A percentile compares a stretch with the other conserved stretches of the same genome.
These are phyloP conservation scores for Cylindrodendrum hubeiense DNA, from an alignment of 2,329 filamentous ascomycete species.

Conservation along the genomic window DNA sequence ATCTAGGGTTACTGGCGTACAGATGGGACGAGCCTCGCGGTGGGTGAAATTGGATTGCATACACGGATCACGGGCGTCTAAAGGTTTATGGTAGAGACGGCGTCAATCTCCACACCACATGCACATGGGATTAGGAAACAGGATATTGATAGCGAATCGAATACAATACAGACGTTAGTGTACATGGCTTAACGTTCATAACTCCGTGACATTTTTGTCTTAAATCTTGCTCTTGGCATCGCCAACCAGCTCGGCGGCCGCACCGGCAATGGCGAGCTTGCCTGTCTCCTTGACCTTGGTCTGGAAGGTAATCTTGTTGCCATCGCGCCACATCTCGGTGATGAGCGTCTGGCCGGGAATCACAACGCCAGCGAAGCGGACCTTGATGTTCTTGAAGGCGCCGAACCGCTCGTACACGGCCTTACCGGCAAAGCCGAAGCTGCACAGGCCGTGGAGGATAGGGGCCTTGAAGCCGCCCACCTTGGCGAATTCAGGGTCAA, in stretches of 20 bases:
- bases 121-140: conserved; percentile 33
- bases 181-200: conserved; percentile 34
- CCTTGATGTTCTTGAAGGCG: conserved; percentile 90
- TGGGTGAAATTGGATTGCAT: conserved; percentile 28
- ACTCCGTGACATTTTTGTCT: conserved; percentile 27
- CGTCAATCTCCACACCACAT: conserved; percentile 17
- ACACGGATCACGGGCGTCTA: conserved; percentile 15
- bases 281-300: conserved; percentile 92
- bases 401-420: conserved; percentile 89
- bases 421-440: conserved; percentile 91
- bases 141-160: conserved; percentile 31
- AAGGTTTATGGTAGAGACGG: conserved; percentile 23
- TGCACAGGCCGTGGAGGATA: conserved; percentile 97
- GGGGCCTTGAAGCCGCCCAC: conserved; percentile 94
- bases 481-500: conserved; percentile 94
- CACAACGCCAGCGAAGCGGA: conserved; percentile 88
- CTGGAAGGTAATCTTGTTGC: conserved; percentile 84
- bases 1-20: conserved; percentile 45
- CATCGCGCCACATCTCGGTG: conserved; percentile 96
- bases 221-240: conserved; percentile 48
- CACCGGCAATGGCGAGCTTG: conserved; percentile 86
- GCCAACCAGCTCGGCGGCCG: conserved; percentile 78
- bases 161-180: conserved; percentile 45
- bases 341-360: conserved; percentile 89
- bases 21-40: conserved; percentile 29